Evolutionary conservation across 1,284 basidiomycete genomes (phyloP).

Genomic region (Cerrena zonata): DNA sequence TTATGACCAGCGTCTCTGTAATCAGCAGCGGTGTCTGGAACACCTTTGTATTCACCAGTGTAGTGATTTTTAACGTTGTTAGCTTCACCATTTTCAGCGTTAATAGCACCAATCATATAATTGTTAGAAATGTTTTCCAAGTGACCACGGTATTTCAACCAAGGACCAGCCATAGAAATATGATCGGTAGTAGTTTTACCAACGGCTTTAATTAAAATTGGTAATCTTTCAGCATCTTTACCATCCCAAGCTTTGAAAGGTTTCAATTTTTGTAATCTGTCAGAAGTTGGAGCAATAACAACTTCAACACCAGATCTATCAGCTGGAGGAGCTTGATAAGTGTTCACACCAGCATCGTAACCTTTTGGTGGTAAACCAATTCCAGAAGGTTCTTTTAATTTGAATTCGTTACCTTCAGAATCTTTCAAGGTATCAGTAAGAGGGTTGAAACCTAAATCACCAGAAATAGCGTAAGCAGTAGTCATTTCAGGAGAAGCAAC

Average conservation of each 20-base stretch:
- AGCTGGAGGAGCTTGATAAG: constrained; percentile 74
- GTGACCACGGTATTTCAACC: constrained; percentile 98
- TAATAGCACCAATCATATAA: constrained; percentile 69
- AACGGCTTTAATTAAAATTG: constrained; percentile 83
- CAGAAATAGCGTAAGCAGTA: constrained; percentile 95
- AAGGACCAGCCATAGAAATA: constrained; percentile 90
- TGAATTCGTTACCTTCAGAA: constrained; percentile 75
- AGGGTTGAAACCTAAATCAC: constrained; percentile 92
- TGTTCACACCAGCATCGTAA: constrained; percentile 75
- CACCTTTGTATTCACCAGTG: constrained; percentile 56
- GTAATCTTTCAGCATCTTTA: constrained; percentile 65
- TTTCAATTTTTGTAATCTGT: constrained; percentile 81
- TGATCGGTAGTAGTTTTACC: constrained; percentile 99
- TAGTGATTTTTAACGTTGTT: constrained; percentile 72
- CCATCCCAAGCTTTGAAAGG: constrained; percentile 83
- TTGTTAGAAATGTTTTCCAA: constrained; percentile 95
- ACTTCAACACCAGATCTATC: constrained; percentile 78
- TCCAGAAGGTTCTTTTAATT: constrained; percentile 80
- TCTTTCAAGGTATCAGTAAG: constrained; percentile 76
- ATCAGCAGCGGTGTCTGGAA: constrained; percentile 83
- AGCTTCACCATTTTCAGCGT: constrained; percentile 87
- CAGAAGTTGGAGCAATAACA: constrained; percentile 73
- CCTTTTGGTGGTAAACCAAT: constrained; percentile 81
- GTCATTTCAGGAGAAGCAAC: constrained; percentile 95
- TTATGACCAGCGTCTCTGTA: constrained; percentile 77